phyloP scores from a whole-genome alignment of 352 stramenopile species.

The Phytophthora pseudosyringae region DNA sequence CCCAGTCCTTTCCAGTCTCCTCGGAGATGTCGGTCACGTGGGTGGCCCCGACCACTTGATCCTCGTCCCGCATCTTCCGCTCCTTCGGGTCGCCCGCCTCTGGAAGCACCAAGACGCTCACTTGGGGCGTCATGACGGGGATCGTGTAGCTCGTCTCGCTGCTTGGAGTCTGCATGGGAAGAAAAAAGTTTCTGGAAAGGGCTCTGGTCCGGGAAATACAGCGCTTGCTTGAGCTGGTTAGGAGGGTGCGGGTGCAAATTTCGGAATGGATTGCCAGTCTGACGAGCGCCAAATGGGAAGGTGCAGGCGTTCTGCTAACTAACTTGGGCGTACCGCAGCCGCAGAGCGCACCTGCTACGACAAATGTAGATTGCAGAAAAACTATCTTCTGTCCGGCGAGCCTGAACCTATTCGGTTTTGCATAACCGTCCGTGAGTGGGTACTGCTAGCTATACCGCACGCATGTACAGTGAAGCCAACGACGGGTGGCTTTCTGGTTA shows the following conservation, averaged over 20 bases:
- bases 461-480: conserved; percentile 10
- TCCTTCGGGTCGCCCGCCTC: conserved; percentile 17
- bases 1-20: conserved; percentile 30
- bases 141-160: conserved; percentile 28
- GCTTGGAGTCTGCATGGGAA: conserved; percentile 27
- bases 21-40: conserved; percentile 27
- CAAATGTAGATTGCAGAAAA: conserved; percentile 21
- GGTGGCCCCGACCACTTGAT: conserved; percentile 18
- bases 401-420: conserved; percentile 19
- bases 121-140: conserved; percentile 29
- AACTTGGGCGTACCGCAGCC: conserved; percentile 10
- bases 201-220: background rate
- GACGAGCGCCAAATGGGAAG: conserved; percentile 18
- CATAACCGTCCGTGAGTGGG: conserved; percentile 13
- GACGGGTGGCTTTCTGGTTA: no score
- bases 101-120: conserved; percentile 14
- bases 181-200: background rate
- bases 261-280: conserved; percentile 9
- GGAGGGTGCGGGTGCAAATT: conserved; percentile 17
- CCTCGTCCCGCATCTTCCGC: conserved; percentile 18
- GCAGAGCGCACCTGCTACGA: conserved; percentile 6
- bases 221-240: background rate
- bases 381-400: conserved; percentile 8
- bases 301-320: conserved; percentile 8
- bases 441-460: background rate